These are phyloP conservation scores for Cadophora malorum DNA, from an alignment of 2,329 filamentous ascomycete genomes.

Conservation along the genomic window DNA sequence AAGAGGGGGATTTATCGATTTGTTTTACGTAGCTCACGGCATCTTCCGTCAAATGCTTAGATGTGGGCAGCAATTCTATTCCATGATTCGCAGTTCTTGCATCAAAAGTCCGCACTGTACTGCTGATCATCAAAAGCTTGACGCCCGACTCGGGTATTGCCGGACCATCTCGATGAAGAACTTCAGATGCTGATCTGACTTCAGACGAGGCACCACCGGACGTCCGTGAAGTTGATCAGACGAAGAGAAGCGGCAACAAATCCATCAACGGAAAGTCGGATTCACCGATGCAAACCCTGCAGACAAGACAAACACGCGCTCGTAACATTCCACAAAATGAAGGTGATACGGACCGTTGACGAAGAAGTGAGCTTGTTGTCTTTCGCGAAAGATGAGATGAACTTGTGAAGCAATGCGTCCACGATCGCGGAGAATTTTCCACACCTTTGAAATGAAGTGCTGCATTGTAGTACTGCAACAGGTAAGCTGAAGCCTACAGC, in stretches of 20 bases:
- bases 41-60: background rate
- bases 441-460: background rate
- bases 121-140: background rate
- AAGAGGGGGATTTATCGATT: background rate
- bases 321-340: background rate
- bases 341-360: too few relatives aligned
- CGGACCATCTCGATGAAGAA: background rate
- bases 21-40: background rate
- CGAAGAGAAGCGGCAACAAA: background rate
- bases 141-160: slow-evolving; percentile 6
- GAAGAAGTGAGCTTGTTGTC: background rate
- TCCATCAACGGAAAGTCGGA: background rate
- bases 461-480: background rate
- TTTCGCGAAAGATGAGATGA: background rate
- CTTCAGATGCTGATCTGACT: background rate
- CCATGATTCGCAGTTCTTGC: background rate
- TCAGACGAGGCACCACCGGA: slow-evolving; percentile 10
- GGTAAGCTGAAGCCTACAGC: background rate
- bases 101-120: background rate
- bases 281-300: background rate
- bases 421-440: background rate
- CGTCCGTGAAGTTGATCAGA: background rate
- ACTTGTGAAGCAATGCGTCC: slow-evolving; percentile 4
- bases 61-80: background rate
- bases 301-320: background rate